phyloP scores from a whole-genome alignment of 2,329 filamentous ascomycete genomes.

The Falciphora oryzae region DNA sequence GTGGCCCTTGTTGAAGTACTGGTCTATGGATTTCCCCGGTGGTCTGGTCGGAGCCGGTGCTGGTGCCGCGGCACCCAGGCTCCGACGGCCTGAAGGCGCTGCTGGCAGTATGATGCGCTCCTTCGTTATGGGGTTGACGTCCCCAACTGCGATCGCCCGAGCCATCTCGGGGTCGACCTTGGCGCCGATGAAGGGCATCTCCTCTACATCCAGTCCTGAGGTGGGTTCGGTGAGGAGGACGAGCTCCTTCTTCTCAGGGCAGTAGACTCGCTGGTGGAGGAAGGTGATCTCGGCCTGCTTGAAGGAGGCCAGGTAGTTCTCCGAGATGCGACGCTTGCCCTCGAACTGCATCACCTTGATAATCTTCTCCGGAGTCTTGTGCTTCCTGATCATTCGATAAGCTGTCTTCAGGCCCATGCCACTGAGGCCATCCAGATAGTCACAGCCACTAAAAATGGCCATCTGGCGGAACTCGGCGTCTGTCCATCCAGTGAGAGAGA shows the following conservation, averaged over 20 bases:
- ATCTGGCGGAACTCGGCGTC: slow-evolving; percentile 88
- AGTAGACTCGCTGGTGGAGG: slow-evolving; percentile 90
- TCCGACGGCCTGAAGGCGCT: slow-evolving; percentile 24
- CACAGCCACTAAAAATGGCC: slow-evolving; percentile 94
- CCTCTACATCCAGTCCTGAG: slow-evolving; percentile 55
- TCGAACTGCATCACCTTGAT: slow-evolving; percentile 83
- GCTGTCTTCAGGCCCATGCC: slow-evolving; percentile 91
- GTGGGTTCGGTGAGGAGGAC: slow-evolving; percentile 69
- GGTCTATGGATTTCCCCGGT: slow-evolving; percentile 44
- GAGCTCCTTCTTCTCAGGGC: slow-evolving; percentile 62
- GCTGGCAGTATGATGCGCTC: slow-evolving; percentile 43
- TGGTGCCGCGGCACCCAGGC: slow-evolving; percentile 2
- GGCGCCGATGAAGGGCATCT: slow-evolving; percentile 77
- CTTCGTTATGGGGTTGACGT: slow-evolving; percentile 88
- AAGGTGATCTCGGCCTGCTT: slow-evolving; percentile 87
- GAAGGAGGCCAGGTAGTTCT: slow-evolving; percentile 76
- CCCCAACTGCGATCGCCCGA: slow-evolving; percentile 68
- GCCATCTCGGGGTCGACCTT: slow-evolving; percentile 66
- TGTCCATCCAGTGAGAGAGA: slow-evolving; percentile 87
- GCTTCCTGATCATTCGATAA: slow-evolving; percentile 81
- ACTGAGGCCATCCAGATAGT: slow-evolving; percentile 83
- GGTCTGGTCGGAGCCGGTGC: slow-evolving; percentile 21
- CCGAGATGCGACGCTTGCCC: slow-evolving; percentile 73
- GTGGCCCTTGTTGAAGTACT: slow-evolving; percentile 47
- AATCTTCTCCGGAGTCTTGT: slow-evolving; percentile 80